Evolutionary conservation across 1,284 basidiomycete species (phyloP).

Genomic region (Puccinia coronata): DNA sequence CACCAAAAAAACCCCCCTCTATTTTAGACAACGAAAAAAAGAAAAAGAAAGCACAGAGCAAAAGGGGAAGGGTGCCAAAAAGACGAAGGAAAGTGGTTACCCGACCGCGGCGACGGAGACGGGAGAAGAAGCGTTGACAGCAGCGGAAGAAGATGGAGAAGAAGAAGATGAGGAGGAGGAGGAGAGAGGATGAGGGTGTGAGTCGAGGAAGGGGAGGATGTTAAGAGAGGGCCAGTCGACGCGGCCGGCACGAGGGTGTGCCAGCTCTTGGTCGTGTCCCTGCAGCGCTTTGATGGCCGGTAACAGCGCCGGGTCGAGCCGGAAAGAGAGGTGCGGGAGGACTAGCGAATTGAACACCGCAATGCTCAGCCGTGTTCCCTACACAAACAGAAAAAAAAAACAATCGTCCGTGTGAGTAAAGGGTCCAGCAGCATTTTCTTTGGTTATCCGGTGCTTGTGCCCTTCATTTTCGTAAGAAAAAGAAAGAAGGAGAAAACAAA

Average conservation of each 20-base stretch:
- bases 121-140: no score
- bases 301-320: conserved; percentile 25
- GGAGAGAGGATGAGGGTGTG: neutral
- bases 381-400: conserved; percentile 19
- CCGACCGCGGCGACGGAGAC: conserved; percentile 1
- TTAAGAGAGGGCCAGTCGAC: conserved; percentile 13
- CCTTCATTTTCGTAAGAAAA: no score
- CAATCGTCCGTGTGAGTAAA: neutral
- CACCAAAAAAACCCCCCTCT: no score
- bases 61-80: neutral
- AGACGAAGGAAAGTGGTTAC: neutral
- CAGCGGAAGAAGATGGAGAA: no score
- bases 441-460: no score
- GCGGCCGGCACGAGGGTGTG: neutral
- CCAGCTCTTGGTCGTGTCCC: conserved; percentile 25
- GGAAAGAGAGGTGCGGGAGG: conserved; percentile 41
- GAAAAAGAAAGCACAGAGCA: no score
- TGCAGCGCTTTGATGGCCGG: conserved; percentile 46
- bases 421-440: no score
- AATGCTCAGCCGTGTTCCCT: conserved; percentile 42
- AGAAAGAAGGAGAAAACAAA: no score
- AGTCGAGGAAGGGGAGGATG: conserved; percentile 8
- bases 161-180: neutral
- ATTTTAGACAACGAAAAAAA: no score
- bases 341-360: conserved; percentile 48